Percentiles rank a stretch among this genome's conserved stretches.
Conservation (phyloP, 139 green algal genomes). For the Trebouxia sp. region DNA sequence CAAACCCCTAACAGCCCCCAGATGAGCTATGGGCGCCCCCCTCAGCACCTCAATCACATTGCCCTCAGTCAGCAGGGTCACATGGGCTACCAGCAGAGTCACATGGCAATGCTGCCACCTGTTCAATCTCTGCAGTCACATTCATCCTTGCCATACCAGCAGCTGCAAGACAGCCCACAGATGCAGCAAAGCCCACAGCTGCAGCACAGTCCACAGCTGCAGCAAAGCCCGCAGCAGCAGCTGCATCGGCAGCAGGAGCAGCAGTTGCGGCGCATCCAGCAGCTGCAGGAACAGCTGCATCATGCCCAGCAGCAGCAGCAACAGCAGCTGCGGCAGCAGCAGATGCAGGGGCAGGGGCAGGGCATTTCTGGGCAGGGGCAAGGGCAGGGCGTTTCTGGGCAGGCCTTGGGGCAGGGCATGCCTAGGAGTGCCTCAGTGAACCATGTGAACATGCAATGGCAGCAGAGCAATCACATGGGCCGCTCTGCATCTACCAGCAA, state of each 20-base stretch:
- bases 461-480: background rate
- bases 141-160: background rate
- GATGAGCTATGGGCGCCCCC: background rate
- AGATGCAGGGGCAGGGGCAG: background rate
- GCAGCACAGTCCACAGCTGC: background rate
- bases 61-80: background rate
- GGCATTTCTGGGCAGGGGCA: no score
- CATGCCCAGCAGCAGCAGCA: background rate
- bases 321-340: background rate
- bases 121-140: background rate
- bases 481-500: conserved; percentile 24
- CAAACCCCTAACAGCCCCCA: background rate
- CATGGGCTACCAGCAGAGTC: background rate
- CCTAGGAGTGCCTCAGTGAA: background rate
- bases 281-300: conserved; percentile 1
- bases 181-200: background rate
- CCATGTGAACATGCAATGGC: conserved; percentile 7
- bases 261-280: conserved; percentile 4
- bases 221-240: background rate
- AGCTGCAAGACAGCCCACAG: background rate
- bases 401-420: background rate
- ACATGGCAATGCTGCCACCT: background rate
- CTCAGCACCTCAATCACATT: background rate
- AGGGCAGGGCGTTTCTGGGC: background rate
- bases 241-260: conserved; percentile 28